Evolutionary conservation across 441 rosid species (phyloP).

Genomic region (Eutrema salsugineum): DNA sequence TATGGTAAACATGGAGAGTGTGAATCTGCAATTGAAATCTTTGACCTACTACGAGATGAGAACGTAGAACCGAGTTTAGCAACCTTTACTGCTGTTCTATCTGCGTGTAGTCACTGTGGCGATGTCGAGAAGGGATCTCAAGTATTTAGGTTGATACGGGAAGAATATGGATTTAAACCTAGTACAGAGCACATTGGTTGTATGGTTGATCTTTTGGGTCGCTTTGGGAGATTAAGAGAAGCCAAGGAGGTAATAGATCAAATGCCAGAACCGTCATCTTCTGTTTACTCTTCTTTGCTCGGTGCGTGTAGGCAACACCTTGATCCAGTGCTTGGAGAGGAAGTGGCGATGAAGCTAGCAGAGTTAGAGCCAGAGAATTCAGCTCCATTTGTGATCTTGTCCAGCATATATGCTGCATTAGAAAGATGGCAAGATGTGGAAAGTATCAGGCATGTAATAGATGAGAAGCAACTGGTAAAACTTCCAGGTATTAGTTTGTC

Average conservation of each 20-base stretch:
- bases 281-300: slow-evolving; percentile 54
- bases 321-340: slow-evolving; percentile 48
- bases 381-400: slow-evolving; percentile 51
- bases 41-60: slow-evolving; percentile 42
- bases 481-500: slow-evolving; percentile 40
- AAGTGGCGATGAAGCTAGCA: slow-evolving; percentile 45
- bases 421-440: slow-evolving; percentile 62
- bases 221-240: slow-evolving; percentile 52
- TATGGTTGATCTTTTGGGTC: slow-evolving; percentile 57
- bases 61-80: slow-evolving; percentile 53
- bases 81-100: slow-evolving; percentile 45
- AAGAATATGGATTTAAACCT: slow-evolving; percentile 33
- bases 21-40: slow-evolving; percentile 46
- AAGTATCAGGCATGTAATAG: slow-evolving; percentile 43
- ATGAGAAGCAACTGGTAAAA: slow-evolving; percentile 41
- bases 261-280: slow-evolving; percentile 45
- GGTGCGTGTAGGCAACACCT: slow-evolving; percentile 53
- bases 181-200: slow-evolving; percentile 52
- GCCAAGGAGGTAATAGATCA: slow-evolving; percentile 45
- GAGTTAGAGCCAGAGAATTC: slow-evolving; percentile 52
- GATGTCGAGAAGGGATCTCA: slow-evolving; percentile 37
- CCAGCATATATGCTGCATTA: slow-evolving; percentile 49
- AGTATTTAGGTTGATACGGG: slow-evolving; percentile 36
- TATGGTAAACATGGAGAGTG: slow-evolving; percentile 68
- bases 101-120: slow-evolving; percentile 50